Evolutionary conservation across 2,329 filamentous ascomycete genomes (phyloP).

Genomic region (Drechslerella stenobrocha): DNA sequence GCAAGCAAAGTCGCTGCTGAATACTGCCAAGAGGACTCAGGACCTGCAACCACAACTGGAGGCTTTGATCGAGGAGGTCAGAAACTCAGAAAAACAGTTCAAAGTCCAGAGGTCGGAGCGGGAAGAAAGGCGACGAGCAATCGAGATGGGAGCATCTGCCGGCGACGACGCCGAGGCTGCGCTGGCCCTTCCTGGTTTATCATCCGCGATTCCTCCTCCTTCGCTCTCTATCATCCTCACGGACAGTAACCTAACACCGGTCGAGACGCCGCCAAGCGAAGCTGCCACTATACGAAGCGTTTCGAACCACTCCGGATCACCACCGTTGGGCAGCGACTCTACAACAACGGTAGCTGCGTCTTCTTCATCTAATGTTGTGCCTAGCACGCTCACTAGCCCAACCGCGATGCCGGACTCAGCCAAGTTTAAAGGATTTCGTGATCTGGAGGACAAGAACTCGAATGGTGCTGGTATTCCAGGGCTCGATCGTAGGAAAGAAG

Average conservation of each 20-base stretch:
- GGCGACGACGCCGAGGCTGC: constrained; percentile 71
- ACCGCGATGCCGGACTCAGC: constrained; percentile 55
- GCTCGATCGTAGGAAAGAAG: constrained; percentile 81
- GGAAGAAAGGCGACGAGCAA: constrained; percentile 84
- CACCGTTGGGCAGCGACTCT: constrained; percentile 45
- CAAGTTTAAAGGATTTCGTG: constrained; percentile 86
- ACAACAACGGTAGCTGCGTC: constrained; percentile 49
- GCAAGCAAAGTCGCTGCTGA: constrained; percentile 80
- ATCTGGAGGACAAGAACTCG: constrained; percentile 82
- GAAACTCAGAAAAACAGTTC: constrained; percentile 92
- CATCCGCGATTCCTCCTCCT: constrained; percentile 44
- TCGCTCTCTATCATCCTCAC: constrained; percentile 49
- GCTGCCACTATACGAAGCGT: constrained; percentile 59
- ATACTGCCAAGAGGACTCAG: constrained; percentile 83
- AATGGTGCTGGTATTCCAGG: constrained; percentile 61
- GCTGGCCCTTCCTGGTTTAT: constrained; percentile 24
- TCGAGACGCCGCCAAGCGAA: constrained; percentile 59
- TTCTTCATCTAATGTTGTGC: constrained; percentile 41
- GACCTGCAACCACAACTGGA: constrained; percentile 84
- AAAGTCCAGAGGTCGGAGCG: constrained; percentile 92
- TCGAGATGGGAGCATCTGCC: constrained; percentile 82
- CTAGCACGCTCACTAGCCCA: constrained; percentile 56
- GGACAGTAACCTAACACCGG: constrained; percentile 18
- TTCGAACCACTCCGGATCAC: constrained; percentile 45
- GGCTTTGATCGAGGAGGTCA: constrained; percentile 84